These are phyloP conservation scores for Flagelloscypha sp. DNA, from an alignment of 768 basidiomycete genomes.

Conservation along the genomic window DNA sequence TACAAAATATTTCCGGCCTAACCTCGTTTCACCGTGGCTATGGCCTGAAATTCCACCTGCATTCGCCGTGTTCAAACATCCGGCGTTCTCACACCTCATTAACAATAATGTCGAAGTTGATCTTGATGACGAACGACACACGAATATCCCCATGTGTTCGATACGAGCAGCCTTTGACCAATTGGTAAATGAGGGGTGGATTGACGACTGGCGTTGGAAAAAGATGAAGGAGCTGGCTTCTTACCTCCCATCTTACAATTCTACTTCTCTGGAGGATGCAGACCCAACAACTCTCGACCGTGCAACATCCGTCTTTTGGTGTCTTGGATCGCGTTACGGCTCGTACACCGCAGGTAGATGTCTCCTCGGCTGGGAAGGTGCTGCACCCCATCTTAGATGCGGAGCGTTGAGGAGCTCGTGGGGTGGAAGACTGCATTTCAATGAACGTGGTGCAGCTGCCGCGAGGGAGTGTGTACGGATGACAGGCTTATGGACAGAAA, in stretches of 20 bases:
- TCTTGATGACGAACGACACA: constrained; percentile 5
- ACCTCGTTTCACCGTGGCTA: too few species aligned
- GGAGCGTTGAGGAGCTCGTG: constrained; percentile 10
- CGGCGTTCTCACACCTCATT: constrained; percentile 8
- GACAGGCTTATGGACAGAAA: constrained; percentile 7
- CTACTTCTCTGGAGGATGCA: neutral
- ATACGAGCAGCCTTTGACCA: too few species aligned
- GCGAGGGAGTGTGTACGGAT: constrained; percentile 12
- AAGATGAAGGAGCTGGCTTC: constrained; percentile 13
- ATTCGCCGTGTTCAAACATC: constrained; percentile 6
- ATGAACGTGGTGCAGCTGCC: constrained; percentile 12
- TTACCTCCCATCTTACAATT: constrained; percentile 4
- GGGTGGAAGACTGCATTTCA: constrained; percentile 12
- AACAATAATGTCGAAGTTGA: constrained; percentile 6
- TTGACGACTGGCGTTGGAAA: constrained; percentile 9
- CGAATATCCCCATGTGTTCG: constrained; percentile 11
- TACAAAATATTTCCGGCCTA: too few species aligned
- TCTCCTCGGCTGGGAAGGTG: constrained; percentile 18
- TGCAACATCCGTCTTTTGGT: constrained; percentile 15
- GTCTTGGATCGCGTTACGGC: constrained; percentile 12
- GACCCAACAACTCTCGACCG: constrained; percentile 8
- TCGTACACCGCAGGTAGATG: constrained; percentile 8
- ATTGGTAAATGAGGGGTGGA: too few species aligned
- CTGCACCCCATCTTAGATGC: constrained; percentile 15
- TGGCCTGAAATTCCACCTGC: constrained; percentile 10